Conservation (phyloP, 768 basidiomycete genomes). For the Mycena amicta region DNA sequence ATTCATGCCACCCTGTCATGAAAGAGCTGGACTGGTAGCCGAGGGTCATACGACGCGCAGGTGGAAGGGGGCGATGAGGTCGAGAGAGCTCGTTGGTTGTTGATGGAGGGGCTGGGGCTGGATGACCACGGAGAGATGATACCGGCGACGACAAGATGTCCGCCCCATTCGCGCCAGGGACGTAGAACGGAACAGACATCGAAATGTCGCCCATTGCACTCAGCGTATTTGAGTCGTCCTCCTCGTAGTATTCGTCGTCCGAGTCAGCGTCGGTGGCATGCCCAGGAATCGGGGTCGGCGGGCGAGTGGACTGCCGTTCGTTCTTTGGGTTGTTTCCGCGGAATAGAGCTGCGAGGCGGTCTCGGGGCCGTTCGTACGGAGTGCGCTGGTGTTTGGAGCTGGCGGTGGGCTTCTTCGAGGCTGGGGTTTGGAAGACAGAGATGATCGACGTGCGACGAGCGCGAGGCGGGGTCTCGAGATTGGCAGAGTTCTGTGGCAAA, state of each 20-base stretch:
- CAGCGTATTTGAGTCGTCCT: slow-evolving; percentile 45
- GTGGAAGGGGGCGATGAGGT: background rate
- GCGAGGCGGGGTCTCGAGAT: background rate
- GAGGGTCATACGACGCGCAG: background rate
- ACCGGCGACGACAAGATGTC: slow-evolving; percentile 6
- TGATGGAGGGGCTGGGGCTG: background rate
- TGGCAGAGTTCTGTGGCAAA: slow-evolving; percentile 9
- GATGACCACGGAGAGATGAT: background rate
- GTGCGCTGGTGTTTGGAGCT: background rate
- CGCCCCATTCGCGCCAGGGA: slow-evolving; percentile 29
- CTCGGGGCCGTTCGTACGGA: background rate
- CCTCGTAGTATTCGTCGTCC: slow-evolving; percentile 13
- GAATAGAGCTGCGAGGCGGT: background rate
- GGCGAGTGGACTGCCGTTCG: background rate
- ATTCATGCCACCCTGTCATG: background rate
- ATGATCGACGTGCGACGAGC: slow-evolving; percentile 17
- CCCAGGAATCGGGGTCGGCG: background rate
- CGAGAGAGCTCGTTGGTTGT: background rate
- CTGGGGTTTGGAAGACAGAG: slow-evolving; percentile 12
- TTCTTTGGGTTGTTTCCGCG: background rate
- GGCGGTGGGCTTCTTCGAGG: background rate
- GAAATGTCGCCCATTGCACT: slow-evolving; percentile 50
- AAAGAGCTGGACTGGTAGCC: background rate
- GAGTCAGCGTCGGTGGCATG: slow-evolving; percentile 7
- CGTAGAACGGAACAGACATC: slow-evolving; percentile 36